Evolutionary conservation across 805 yeast species (phyloP), one percentile per base, ranked within the genome.

Genomic region (Diddensiella santjacobensis): DNA sequence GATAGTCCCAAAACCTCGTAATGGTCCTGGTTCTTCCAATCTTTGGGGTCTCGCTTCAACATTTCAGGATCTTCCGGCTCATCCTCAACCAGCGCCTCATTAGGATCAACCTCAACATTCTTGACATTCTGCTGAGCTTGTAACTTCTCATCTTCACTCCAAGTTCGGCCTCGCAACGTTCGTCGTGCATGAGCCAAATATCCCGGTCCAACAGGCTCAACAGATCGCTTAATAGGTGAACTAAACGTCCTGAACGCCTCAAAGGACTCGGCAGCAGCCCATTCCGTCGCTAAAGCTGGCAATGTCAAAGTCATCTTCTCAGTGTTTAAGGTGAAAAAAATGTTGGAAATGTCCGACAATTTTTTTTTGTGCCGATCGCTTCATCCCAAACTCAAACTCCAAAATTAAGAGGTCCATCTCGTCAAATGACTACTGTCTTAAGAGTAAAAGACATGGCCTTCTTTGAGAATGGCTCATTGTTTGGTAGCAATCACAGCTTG

Each of bases 181-280:
- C 99, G 86, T 58, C 96, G 82, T 50, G 98, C 98, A 65, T 93
- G 99, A 45, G 96, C 96, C 60, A 93, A 74, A 74, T 90, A 93
- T 66, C 79, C 86, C 54, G 95, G 91, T 49, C 99, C 99, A 58
- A 91, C 96, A 33, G 99, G 98, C 73, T 93, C 99, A 54, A 90
- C 75, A 51, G 91, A 83, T 68, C 96, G 70, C 56, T 58, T 60
- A 29, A 59, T 57, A 22, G 68, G 64, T 13, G 64, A 55, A n/a
- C 63, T 50, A 40, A 67, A 50, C 26, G 62, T 42, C 3, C 53
- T 55, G 19, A 51, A 46, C 15, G 63, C 50, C 45, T 54, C 58
- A 56, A 67, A 66, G 35, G 52, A 43, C 48, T 55, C 59, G 26
- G 58, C 46, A 17, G 56, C 56, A 22, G 47, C 48, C 62, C 63